Evolutionary conservation across 345 rosid species (phyloP).

Genomic region (Corymbia maculata): DNA sequence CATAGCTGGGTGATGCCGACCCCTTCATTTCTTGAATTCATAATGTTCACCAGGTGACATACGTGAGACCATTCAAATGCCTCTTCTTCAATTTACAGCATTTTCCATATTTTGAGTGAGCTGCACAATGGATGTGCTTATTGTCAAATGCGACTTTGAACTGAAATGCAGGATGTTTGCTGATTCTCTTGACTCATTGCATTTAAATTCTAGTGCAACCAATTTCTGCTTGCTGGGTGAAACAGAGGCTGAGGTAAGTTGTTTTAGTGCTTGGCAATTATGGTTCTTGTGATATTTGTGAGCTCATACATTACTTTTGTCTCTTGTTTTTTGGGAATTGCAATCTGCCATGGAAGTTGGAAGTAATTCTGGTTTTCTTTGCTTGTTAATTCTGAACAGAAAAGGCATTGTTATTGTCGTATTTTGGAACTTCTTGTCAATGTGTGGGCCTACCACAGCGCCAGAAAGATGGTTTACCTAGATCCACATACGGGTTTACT

Average conservation of each 20-base stretch:
- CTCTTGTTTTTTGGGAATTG: background rate
- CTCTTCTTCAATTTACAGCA: background rate
- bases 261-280: background rate
- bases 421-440: conserved; percentile 74
- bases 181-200: conserved; percentile 81
- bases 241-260: conserved; percentile 55
- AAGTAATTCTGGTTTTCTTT: background rate
- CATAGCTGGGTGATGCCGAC: conserved; percentile 99
- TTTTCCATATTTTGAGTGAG: background rate
- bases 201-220: conserved; percentile 27
- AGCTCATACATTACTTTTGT: background rate
- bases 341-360: background rate
- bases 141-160: background rate
- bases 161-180: conserved; percentile 71
- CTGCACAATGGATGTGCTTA: background rate
- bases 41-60: conserved; percentile 79
- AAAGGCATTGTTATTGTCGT: conserved; percentile 86
- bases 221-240: conserved; percentile 56
- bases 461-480: conserved; percentile 78
- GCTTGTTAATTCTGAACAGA: conserved; percentile 31
- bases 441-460: conserved; percentile 96
- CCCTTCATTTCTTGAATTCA: conserved; percentile 80
- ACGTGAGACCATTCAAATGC: background rate
- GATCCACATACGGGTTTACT: conserved; percentile 62
- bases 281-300: background rate